Evolutionary conservation across 2,329 filamentous ascomycete genomes (phyloP).

Genomic region (Epichloe hybrida): DNA sequence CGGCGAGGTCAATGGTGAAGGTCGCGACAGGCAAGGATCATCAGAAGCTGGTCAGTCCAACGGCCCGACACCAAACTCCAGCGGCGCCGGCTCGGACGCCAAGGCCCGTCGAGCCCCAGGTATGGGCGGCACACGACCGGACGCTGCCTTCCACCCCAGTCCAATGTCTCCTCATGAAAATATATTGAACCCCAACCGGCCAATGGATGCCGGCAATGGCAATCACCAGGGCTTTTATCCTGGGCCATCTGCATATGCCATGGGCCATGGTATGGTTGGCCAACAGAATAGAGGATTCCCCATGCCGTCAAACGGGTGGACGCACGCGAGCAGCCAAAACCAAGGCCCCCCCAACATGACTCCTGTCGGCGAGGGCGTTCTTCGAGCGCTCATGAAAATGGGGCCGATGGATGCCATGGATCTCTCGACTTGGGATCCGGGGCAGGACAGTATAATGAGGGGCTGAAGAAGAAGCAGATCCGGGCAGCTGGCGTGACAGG

Average conservation of each 20-base stretch:
- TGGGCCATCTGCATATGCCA: slow-evolving; percentile 24
- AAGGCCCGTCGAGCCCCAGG: slow-evolving; percentile 16
- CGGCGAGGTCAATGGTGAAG: slow-evolving; percentile 29
- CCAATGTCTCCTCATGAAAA: slow-evolving; percentile 33
- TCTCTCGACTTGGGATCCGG: slow-evolving; percentile 32
- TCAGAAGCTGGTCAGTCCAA: slow-evolving; percentile 38
- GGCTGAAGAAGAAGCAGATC: neutral
- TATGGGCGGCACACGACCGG: slow-evolving; percentile 24
- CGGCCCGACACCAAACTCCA: slow-evolving; percentile 47
- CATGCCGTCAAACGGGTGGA: slow-evolving; percentile 32
- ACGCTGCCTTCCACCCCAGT: slow-evolving; percentile 38
- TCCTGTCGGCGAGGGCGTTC: slow-evolving; percentile 42
- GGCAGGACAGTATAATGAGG: slow-evolving; percentile 14
- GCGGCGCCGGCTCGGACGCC: slow-evolving; percentile 19
- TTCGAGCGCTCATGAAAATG: slow-evolving; percentile 44
- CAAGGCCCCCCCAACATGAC: slow-evolving; percentile 27
- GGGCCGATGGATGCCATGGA: slow-evolving; percentile 49
- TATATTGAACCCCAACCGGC: slow-evolving; percentile 21
- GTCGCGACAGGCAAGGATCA: slow-evolving; percentile 34
- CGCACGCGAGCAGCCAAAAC: slow-evolving; percentile 25
- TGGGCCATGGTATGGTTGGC: slow-evolving; percentile 11
- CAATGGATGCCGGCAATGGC: slow-evolving; percentile 18
- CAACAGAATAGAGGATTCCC: slow-evolving; percentile 22
- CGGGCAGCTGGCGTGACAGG: neutral
- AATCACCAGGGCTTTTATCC: slow-evolving; percentile 27